Percentiles rank a stretch among this genome's conserved stretches.
These are phyloP conservation scores for Aspergillus piperis DNA, from an alignment of 2,329 filamentous ascomycete genomes.

Conservation along the genomic window DNA sequence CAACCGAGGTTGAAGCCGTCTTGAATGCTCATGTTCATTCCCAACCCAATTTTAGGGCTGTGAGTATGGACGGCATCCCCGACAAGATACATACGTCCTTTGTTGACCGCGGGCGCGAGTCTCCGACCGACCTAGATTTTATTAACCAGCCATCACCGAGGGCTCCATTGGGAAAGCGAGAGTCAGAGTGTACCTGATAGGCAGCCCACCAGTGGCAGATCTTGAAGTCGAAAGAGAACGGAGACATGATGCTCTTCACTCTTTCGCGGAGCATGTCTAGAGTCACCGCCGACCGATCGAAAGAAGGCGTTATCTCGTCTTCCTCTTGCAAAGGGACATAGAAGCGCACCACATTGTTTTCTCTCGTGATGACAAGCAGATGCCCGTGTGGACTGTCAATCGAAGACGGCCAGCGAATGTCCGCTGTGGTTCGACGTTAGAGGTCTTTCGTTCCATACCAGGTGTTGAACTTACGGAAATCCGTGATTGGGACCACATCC, in stretches of 20 bases:
- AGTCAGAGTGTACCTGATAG: conserved; percentile 5
- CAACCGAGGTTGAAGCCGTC: conserved; percentile 55
- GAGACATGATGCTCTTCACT: conserved; percentile 8
- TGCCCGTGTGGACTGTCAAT: conserved; percentile 58
- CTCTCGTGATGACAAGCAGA: conserved; percentile 64
- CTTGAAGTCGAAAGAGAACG: conserved; percentile 11
- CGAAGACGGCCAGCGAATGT: conserved; percentile 57
- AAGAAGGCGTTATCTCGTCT: background rate
- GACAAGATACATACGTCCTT: conserved; percentile 13
- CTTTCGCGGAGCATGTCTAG: conserved; percentile 10
- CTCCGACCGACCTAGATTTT: conserved; percentile 12
- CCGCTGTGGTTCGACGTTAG: conserved; percentile 32
- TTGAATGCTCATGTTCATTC: conserved; percentile 48
- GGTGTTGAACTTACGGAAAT: conserved; percentile 48
- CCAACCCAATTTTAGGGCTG: conserved; percentile 15
- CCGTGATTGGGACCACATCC: conserved; percentile 54
- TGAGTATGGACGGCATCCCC: conserved; percentile 17
- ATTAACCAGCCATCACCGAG: background rate
- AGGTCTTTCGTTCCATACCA: background rate
- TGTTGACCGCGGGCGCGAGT: conserved; percentile 10
- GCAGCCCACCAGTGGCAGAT: conserved; percentile 19
- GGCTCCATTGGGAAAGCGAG: background rate
- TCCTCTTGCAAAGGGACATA: conserved; percentile 14
- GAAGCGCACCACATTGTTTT: conserved; percentile 41
- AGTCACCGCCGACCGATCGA: conserved; percentile 13